A percentile compares a stretch with the other conserved stretches of the same genome.
Evolutionary conservation across 805 yeast genomes (phyloP).

Genomic region (Metschnikowia vanudenii): DNA sequence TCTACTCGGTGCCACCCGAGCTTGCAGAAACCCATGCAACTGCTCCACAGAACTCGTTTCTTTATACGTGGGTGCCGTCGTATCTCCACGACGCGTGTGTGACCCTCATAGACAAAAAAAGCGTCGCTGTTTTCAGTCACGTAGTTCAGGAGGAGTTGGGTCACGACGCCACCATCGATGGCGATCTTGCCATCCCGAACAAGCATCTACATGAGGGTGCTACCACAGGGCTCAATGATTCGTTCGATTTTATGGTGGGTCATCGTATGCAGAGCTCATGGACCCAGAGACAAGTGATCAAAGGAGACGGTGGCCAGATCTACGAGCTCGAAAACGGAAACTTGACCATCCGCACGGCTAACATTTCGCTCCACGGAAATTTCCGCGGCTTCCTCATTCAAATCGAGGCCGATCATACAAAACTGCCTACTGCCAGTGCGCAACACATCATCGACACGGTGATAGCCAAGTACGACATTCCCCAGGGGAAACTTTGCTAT

Average conservation of each 20-base stretch:
- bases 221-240: conserved; percentile 54
- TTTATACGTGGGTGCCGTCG: conserved; percentile 52
- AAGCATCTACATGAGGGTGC: conserved; percentile 49
- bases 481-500: conserved; percentile 37
- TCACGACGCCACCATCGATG: not conserved
- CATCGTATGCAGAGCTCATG: conserved; percentile 67
- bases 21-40: conserved; percentile 25
- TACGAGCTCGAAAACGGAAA: conserved; percentile 56
- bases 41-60: conserved; percentile 42
- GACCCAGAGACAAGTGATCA: conserved; percentile 64
- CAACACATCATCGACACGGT: conserved; percentile 27
- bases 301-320: conserved; percentile 73
- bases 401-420: conserved; percentile 38
- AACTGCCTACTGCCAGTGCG: conserved; percentile 10
- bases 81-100: conserved; percentile 48
- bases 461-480: conserved; percentile 36
- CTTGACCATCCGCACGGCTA: conserved; percentile 60
- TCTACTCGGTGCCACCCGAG: conserved; percentile 46
- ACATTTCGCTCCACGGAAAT: conserved; percentile 69
- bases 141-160: conserved; percentile 32
- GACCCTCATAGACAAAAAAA: conserved; percentile 45
- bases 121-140: conserved; percentile 37
- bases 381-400: conserved; percentile 71
- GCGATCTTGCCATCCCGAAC: conserved; percentile 32
- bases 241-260: conserved; percentile 53